Evolutionary conservation across 768 basidiomycete genomes (phyloP).

Genomic region (Floccularia luteovirens): DNA sequence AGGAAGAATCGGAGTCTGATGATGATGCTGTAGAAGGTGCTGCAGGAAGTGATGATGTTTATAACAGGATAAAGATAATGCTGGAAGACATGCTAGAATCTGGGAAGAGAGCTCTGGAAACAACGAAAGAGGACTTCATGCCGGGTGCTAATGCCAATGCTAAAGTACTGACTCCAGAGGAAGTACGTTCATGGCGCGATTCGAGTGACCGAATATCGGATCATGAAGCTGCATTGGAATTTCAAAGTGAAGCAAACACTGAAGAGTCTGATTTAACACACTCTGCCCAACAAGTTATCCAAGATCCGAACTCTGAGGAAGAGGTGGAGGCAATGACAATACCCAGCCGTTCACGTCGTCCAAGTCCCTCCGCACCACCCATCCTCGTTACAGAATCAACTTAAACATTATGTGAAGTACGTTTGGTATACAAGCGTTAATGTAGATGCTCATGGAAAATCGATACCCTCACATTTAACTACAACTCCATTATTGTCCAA

Average conservation of each 20-base stretch:
- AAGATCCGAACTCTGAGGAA: too few relatives aligned
- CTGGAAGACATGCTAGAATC: conserved; percentile 54
- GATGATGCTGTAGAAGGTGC: conserved; percentile 26
- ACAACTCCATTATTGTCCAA: background rate
- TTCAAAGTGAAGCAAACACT: conserved; percentile 7
- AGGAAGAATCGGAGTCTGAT: conserved; percentile 36
- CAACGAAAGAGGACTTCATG: conserved; percentile 42
- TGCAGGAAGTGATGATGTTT: conserved; percentile 44
- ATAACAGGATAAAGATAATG: conserved; percentile 54
- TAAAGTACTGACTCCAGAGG: conserved; percentile 70
- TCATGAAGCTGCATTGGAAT: conserved; percentile 12
- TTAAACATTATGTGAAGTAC: conserved; percentile 7
- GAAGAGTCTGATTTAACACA: background rate
- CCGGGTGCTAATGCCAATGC: conserved; percentile 36
- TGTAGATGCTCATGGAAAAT: conserved; percentile 1
- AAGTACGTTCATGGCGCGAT: conserved; percentile 55
- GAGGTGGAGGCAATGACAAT: conserved; percentile 34
- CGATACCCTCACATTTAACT: conserved; percentile 4
- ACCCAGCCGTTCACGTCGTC: conserved; percentile 14
- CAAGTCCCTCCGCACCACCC: conserved; percentile 25
- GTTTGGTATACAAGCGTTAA: too few relatives aligned
- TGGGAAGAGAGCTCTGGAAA: conserved; percentile 57
- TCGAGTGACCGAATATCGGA: conserved; percentile 15
- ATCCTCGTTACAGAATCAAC: conserved; percentile 28
- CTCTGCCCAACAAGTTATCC: background rate